Evolutionary conservation across 495 filamentous ascomycete species (phyloP).

Genomic region (Penicillium ochrochloron): DNA sequence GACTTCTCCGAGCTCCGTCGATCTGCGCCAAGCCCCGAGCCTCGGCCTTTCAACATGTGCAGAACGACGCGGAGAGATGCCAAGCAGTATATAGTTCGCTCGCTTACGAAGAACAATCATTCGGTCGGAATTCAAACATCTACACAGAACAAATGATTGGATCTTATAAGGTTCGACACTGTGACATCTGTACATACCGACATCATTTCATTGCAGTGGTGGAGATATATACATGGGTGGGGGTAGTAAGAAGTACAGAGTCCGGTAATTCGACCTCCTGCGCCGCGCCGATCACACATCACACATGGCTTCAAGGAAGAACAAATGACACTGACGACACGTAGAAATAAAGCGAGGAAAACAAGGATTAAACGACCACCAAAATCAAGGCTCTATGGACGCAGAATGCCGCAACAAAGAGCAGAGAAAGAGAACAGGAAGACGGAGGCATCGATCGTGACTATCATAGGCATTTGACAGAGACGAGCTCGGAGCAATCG

Average conservation of each 20-base stretch:
- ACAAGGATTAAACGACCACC: slow-evolving; percentile 4
- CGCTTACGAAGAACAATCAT: neutral
- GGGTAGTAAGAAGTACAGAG: slow-evolving; percentile 15
- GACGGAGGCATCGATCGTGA: slow-evolving; percentile 23
- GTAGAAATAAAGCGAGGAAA: neutral
- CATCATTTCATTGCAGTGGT: slow-evolving; percentile 7
- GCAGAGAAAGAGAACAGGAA: slow-evolving; percentile 3
- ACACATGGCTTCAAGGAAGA: neutral
- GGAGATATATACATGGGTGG: slow-evolving; percentile 15
- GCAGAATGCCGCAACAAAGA: slow-evolving; percentile 4
- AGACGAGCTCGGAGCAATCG: neutral
- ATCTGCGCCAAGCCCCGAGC: slow-evolving; percentile 29
- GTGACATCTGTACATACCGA: neutral
- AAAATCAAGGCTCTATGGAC: slow-evolving; percentile 6
- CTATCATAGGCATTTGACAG: slow-evolving; percentile 17
- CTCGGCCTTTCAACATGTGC: slow-evolving; percentile 21
- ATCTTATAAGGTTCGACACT: neutral
- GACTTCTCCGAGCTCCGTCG: neutral
- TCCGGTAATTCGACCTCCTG: slow-evolving; percentile 12
- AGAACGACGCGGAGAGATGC: neutral
- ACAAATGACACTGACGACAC: neutral
- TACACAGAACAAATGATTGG: neutral
- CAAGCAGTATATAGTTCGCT: neutral
- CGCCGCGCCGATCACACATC: slow-evolving; percentile 15
- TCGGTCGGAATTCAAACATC: neutral